Base-by-base conservation (phyloP, 78 protist genomes). In the Chrysochromulina tobinii region DNA sequence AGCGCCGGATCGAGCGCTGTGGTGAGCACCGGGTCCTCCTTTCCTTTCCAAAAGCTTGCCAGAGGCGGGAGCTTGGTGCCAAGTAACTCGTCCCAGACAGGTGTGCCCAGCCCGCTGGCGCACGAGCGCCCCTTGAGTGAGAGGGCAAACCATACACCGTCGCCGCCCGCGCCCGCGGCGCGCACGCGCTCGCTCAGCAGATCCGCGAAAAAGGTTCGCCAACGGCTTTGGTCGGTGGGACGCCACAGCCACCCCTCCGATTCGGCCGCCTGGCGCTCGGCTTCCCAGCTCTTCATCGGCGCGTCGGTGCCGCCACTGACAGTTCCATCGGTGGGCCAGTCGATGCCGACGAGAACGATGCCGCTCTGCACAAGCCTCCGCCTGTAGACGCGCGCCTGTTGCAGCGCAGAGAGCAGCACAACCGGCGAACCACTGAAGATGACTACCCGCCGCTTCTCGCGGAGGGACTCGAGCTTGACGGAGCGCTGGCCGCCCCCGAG, bases 21-120 rank as follows among this genome's bases (percentile, higher is more conserved):
- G 23, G 54, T 6, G 23, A 14, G 14, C 14, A n/a, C 51, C 54
- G 54, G 17, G 11, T 27, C 23, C 50, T 69, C 79, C 51, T 12
- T 38, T 38, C 38, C 27, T 3, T 27, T 11, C 23, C 51, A 23
- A 51, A 23, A 1, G 12, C 23, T 27, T n/a, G 7, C 51, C 23
- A 69, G 4, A 8, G 79, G 79, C 79, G 79, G 79, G 7, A 69
- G 79, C 79, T 69, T 69, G 50, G 79, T 69, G 79, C 79, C 79
- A 3, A 69, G 79, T 51, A 69, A 14, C 79, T 69, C 79, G 79
- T 69, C 79, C 79, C 79, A 69, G 11, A 51, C 51, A 27, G 14
- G 50, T 1, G 11, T 12, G 51, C 79, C 79, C 51, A 69, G 23
- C 23, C 79, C 79, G 51, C 51, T n/a, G 50, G 23, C 79, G 79